Conservation (phyloP, 148 eudicot species). For the Talinum fruticosum region DNA sequence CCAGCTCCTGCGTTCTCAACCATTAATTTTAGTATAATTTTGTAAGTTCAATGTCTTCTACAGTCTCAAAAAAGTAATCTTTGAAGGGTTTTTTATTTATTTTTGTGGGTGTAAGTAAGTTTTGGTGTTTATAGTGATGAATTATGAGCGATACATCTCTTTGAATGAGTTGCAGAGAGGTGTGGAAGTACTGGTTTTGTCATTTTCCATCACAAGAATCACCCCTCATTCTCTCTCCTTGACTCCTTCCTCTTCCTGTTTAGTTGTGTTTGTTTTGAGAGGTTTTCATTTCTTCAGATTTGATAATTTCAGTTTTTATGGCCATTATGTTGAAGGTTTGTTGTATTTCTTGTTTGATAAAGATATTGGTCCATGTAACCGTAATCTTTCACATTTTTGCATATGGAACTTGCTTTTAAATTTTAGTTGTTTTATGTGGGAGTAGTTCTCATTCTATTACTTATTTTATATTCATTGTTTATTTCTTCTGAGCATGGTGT, state of each 20-base stretch:
- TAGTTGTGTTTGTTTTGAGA: not conserved
- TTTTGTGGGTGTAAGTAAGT: no score
- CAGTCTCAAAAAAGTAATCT: not conserved
- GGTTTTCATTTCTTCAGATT: not conserved
- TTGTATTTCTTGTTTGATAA: not conserved
- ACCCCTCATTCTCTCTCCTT: not conserved
- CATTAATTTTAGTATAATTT: not conserved
- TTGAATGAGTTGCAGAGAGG: not conserved
- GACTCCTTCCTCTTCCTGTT: not conserved
- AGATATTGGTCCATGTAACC: not conserved
- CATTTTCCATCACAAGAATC: not conserved
- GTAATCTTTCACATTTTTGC: not conserved
- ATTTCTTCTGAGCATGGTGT: not conserved
- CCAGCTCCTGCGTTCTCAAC: not conserved
- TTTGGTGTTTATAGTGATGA: not conserved
- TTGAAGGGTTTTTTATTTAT: not conserved
- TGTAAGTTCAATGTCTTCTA: conserved; percentile 5
- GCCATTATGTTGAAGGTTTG: not conserved
- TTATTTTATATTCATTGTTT: not conserved
- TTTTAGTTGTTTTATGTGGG: not conserved
- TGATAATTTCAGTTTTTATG: not conserved
- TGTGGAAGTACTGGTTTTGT: not conserved
- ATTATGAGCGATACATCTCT: not conserved
- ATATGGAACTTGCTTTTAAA: not conserved
- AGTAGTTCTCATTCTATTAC: not conserved